Base-by-base conservation (phyloP, 306 rosid species). In the Ochetophila trinervis region DNA sequence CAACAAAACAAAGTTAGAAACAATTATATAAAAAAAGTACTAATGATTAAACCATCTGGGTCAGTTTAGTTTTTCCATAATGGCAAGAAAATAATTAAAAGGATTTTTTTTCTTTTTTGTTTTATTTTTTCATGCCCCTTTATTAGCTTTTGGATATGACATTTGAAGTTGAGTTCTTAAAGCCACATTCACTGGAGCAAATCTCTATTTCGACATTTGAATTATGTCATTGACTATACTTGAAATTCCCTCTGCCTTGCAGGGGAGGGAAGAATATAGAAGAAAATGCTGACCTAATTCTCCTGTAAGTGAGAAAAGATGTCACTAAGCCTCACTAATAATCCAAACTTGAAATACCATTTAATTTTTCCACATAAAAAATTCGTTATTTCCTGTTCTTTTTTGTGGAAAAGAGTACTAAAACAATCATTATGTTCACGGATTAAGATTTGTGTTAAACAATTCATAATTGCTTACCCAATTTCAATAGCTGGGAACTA, bases 281-380 rank as follows among this genome's bases (percentile, higher is more conserved):
- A 42, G 17, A 75, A 55, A 67, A 64, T 50, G 80, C 59, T 67
- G 37, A 70, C 76, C 73, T 67, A 80, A 51, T 64, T 55, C 54
- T 62, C 34, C 9, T 58, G 40, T 22, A 8, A 15, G 21, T 47
- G 23, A 49, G 60, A 55, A 55, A 63, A 63, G 18, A 50, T 49
- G 66, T 36, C 67, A 65, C 23, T 32, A 59, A 52, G 51, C 22
- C 6, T 23, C 53, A 65, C 22, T 24, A 32, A 55, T 56, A 57
- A 58, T 54, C 72, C 40, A 57, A 42, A 49, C 18, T 57, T 34
- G 7, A 51, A 45, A 40, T 34, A 65, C 52, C n/a, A 16, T 16
- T 60, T 36, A 22, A 71, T 66, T 57, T 55, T 52, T 23, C 19
- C 1, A 10, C 17, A 12, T 13, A 20, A 56, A 20, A 56, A 62